phyloP scores from a whole-genome alignment of 1,284 basidiomycete genomes.

The Pascua guehoae region DNA sequence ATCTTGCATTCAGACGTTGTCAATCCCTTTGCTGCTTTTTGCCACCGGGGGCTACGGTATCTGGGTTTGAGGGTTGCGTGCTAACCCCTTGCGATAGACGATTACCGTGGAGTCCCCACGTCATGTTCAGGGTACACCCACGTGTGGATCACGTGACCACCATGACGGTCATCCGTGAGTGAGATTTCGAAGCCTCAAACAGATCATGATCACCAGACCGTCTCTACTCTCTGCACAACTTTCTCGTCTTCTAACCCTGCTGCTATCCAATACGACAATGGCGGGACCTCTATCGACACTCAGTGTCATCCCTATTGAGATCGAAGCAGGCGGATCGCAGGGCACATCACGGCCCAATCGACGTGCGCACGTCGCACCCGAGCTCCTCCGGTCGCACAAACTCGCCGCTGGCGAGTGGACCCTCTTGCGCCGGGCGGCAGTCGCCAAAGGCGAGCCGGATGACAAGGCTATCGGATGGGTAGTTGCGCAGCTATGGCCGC shows the following conservation, averaged over 20 bases:
- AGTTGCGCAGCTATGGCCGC: constrained; percentile 40
- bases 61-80: no score
- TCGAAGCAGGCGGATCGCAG: constrained; percentile 12
- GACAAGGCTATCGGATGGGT: constrained; percentile 9
- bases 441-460: background rate
- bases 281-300: constrained; percentile 8
- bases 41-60: no score
- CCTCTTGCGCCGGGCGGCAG: constrained; percentile 1
- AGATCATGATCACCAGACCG: no score
- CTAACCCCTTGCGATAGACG: no score
- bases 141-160: background rate
- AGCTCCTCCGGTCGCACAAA: constrained; percentile 34
- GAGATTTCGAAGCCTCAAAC: background rate
- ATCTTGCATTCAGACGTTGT: no score
- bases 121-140: background rate
- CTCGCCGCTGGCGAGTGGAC: constrained; percentile 47
- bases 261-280: constrained; percentile 1
- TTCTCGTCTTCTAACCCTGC: no score
- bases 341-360: constrained; percentile 17
- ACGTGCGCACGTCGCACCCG: constrained; percentile 39
- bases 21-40: no score
- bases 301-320: constrained; percentile 8
- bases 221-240: no score
- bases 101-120: no score
- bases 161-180: background rate